These are phyloP conservation scores for Gnetum montanum DNA, from an alignment of 75 land plant species.

Conservation along the genomic window DNA sequence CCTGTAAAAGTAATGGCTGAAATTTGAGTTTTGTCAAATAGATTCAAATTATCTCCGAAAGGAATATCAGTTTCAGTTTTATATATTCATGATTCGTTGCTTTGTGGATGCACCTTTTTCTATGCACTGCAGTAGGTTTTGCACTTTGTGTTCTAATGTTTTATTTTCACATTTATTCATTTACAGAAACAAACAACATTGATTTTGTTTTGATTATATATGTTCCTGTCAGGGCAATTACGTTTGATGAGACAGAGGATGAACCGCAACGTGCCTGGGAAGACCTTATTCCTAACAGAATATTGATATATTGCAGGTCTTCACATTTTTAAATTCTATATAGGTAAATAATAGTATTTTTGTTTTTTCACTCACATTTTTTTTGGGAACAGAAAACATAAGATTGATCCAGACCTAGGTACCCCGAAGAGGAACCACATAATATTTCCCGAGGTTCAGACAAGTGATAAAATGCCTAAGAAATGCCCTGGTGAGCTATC, in stretches of 20 bases:
- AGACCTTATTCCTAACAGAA: slow-evolving; percentile 46
- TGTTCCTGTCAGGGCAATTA: slow-evolving; percentile 32
- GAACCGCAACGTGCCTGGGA: slow-evolving; percentile 63
- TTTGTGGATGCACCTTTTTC: too few species aligned
- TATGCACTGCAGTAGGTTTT: too few species aligned
- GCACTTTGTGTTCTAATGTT: too few species aligned
- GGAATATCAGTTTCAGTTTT: too few species aligned
- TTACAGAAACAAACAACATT: too few species aligned
- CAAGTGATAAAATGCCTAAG: not conserved
- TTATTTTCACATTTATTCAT: too few species aligned
- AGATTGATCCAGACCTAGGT: slow-evolving; percentile 31
- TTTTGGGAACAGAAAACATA: slow-evolving; percentile 41
- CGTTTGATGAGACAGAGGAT: slow-evolving; percentile 19
- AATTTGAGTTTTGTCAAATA: too few species aligned
- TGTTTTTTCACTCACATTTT: not conserved
- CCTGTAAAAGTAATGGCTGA: too few species aligned
- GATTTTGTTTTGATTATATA: not conserved
- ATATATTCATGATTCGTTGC: too few species aligned
- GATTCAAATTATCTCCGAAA: too few species aligned
- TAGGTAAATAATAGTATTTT: not conserved
- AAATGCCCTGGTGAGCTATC: not conserved
- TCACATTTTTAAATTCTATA: not conserved
- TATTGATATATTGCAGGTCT: slow-evolving; percentile 68
- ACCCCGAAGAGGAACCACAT: slow-evolving; percentile 72
- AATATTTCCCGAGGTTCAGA: slow-evolving; percentile 33